Evolutionary conservation across 139 green algal species (phyloP).

Genomic region (Chlorella sp.): DNA sequence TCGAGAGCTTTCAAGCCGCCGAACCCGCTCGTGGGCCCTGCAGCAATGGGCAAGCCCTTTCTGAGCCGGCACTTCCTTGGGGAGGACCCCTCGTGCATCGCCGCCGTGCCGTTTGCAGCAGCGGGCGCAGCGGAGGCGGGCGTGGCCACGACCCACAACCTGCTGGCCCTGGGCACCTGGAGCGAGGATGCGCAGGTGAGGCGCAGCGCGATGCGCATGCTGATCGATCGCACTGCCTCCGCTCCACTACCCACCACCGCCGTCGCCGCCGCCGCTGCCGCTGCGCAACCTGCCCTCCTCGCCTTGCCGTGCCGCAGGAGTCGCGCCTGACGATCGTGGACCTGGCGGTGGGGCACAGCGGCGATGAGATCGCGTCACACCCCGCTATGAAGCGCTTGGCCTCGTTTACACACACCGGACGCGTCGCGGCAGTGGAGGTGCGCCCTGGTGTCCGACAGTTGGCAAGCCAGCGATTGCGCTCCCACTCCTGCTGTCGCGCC

Average conservation of each 20-base stretch:
- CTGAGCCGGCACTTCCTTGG: slow-evolving; percentile 26
- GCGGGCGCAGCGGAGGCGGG: not conserved
- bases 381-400: slow-evolving; percentile 17
- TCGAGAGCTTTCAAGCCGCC: too few species aligned
- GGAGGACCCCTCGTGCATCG: slow-evolving; percentile 1
- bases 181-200: slow-evolving; percentile 25
- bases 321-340: slow-evolving; percentile 17
- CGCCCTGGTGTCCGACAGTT: too few species aligned
- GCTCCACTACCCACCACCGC: not conserved
- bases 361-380: slow-evolving; percentile 21
- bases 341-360: slow-evolving; percentile 6
- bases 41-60: not conserved
- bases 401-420: slow-evolving; percentile 1
- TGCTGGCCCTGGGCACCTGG: slow-evolving; percentile 31
- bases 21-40: too few species aligned
- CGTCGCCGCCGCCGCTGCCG: not conserved
- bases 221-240: not conserved
- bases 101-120: slow-evolving; percentile 1
- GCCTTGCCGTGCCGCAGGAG: slow-evolving; percentile 6
- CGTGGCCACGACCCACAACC: slow-evolving; percentile 1
- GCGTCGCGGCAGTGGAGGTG: slow-evolving; percentile 33
- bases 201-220: not conserved
- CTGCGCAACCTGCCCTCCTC: not conserved
- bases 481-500: too few species aligned
- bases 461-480: not conserved